Conservation (phyloP, 257 asterid genomes). For the Solanum chiquidenum region DNA sequence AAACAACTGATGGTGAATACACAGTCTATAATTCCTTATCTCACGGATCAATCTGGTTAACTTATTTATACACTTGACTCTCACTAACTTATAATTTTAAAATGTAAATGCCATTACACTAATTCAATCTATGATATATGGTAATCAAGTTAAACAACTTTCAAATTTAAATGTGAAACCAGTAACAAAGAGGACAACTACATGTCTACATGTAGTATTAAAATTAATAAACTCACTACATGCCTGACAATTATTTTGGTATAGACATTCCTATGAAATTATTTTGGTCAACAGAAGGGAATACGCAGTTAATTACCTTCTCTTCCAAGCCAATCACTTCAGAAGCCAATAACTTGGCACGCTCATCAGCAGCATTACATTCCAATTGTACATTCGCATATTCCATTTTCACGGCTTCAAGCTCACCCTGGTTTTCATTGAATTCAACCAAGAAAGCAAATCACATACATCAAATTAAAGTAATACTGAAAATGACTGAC, state of each 20-base stretch:
- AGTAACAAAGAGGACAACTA: not conserved
- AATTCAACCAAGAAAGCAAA: not conserved
- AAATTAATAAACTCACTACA: not conserved
- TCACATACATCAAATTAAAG: not conserved
- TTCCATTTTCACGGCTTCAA: slow-evolving; percentile 63
- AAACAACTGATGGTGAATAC: not conserved
- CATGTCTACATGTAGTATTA: not conserved
- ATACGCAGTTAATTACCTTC: slow-evolving; percentile 43
- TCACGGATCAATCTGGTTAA: not conserved
- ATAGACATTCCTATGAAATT: not conserved
- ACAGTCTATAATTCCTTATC: not conserved
- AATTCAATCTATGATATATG: not conserved
- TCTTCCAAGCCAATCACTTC: slow-evolving; percentile 98
- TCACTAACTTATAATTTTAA: not conserved
- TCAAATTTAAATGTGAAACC: not conserved
- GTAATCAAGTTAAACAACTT: not conserved
- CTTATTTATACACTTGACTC: not conserved
- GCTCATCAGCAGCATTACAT: slow-evolving; percentile 97
- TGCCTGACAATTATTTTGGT: not conserved
- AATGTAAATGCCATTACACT: not conserved
- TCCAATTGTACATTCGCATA: slow-evolving; percentile 76
- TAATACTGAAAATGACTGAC: not conserved
- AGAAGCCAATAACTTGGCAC: slow-evolving; percentile 84
- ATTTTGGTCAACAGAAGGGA: not conserved
- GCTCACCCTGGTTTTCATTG: slow-evolving; percentile 54